Percentiles rank a stretch among this genome's conserved stretches.
Evolutionary conservation across 805 yeast species (phyloP).

Genomic region (Zygosaccharomyces pseudorouxii): DNA sequence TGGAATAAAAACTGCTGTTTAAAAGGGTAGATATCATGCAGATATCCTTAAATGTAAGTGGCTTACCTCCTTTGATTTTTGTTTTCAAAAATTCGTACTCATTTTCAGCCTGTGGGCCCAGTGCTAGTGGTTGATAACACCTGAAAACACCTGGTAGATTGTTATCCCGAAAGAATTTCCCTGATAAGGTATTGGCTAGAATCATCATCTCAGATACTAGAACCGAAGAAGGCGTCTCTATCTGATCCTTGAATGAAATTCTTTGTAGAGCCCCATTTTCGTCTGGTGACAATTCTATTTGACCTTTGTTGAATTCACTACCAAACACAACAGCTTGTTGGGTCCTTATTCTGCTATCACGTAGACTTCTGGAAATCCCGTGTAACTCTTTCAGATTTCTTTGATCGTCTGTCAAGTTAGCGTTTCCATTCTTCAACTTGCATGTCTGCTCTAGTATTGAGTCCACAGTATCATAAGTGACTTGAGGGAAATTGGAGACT

Average conservation of each 20-base stretch:
- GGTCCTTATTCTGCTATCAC: conserved; percentile 28
- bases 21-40: conserved; percentile 43
- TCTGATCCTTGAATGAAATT: conserved; percentile 25
- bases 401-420: conserved; percentile 7
- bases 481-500: conserved; percentile 44
- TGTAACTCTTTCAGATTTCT: conserved; percentile 38
- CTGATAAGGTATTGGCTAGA: conserved; percentile 61
- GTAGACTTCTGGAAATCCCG: conserved; percentile 20
- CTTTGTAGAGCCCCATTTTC: conserved; percentile 5
- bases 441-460: conserved; percentile 37
- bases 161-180: conserved; percentile 41
- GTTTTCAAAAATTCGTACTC: conserved; percentile 25
- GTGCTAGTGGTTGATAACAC: conserved; percentile 35
- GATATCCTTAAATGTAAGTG: conserved; percentile 39
- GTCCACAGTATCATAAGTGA: conserved; percentile 65
- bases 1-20: conserved; percentile 49
- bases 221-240: conserved; percentile 46
- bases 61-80: conserved; percentile 17
- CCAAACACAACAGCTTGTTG: conserved; percentile 43
- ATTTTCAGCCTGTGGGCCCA: conserved; percentile 26
- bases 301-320: conserved; percentile 32
- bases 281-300: conserved; percentile 17
- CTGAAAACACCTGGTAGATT: conserved; percentile 47
- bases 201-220: conserved; percentile 86
- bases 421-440: conserved; percentile 5